Conservation (phyloP, 1,139 yeast genomes). For the Hyphopichia buzzinii region DNA sequence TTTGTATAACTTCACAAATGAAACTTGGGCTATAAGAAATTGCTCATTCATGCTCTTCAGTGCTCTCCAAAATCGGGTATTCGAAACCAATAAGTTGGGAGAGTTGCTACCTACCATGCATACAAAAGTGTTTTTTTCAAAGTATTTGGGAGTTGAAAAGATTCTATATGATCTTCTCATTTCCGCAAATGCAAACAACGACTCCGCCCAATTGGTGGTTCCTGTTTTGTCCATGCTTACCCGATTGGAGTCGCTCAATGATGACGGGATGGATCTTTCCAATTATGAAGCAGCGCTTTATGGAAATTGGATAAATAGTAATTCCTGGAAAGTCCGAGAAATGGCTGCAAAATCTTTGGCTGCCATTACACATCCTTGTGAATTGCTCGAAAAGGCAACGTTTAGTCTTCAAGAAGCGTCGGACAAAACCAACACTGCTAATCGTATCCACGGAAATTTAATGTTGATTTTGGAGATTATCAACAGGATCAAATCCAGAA, state of each 20-base stretch:
- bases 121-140: slow-evolving; percentile 66
- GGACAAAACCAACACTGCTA: too few species aligned
- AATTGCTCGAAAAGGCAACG: too few species aligned
- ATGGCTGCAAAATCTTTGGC: slow-evolving; percentile 75
- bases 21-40: slow-evolving; percentile 83
- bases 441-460: slow-evolving; percentile 57
- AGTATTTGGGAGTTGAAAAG: slow-evolving; percentile 51
- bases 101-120: slow-evolving; percentile 35
- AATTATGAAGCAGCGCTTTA: slow-evolving; percentile 21
- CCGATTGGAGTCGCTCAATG: slow-evolving; percentile 62
- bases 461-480: slow-evolving; percentile 40
- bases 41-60: slow-evolving; percentile 93
- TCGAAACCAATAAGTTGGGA: slow-evolving; percentile 55
- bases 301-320: slow-evolving; percentile 33
- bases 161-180: slow-evolving; percentile 45
- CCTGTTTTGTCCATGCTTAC: slow-evolving; percentile 72
- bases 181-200: slow-evolving; percentile 2
- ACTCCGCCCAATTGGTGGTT: slow-evolving; percentile 56
- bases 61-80: slow-evolving; percentile 72
- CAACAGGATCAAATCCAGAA: slow-evolving; percentile 7
- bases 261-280: slow-evolving; percentile 41
- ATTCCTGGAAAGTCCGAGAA: slow-evolving; percentile 81
- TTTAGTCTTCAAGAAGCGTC: too few species aligned
- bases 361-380: slow-evolving; percentile 34
- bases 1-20: slow-evolving; percentile 58